Evolutionary conservation across 2,329 filamentous ascomycete genomes (phyloP).

Genomic region (Fusarium poae): DNA sequence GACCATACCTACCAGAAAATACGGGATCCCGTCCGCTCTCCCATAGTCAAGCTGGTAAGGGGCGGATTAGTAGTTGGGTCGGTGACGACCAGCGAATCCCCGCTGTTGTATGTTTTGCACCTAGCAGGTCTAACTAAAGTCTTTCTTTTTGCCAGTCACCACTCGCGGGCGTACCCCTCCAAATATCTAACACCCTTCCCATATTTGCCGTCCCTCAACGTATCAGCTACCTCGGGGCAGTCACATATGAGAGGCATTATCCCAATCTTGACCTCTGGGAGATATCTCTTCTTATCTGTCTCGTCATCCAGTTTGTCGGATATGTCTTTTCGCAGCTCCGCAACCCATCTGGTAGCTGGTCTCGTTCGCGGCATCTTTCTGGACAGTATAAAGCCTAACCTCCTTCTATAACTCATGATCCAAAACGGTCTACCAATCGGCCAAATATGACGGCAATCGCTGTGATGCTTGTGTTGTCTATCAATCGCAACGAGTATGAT

Average conservation of each 20-base stretch:
- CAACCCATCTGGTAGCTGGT: not conserved
- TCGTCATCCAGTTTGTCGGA: not conserved
- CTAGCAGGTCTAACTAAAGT: accelerated
- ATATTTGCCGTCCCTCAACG: not conserved
- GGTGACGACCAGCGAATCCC: not conserved
- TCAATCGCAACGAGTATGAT: not conserved
- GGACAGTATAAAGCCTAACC: too few relatives aligned
- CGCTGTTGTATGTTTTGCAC: not conserved
- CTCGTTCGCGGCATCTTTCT: not conserved
- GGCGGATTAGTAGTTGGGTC: not conserved
- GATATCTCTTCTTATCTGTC: not conserved
- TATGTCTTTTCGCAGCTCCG: not conserved
- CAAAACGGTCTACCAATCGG: not conserved
- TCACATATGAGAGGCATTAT: not conserved
- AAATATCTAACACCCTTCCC: not conserved
- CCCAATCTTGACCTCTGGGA: not conserved
- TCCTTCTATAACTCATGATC: too few relatives aligned
- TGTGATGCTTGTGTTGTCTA: too few relatives aligned
- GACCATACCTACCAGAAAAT: too few relatives aligned
- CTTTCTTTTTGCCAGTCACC: not conserved
- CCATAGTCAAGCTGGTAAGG: not conserved
- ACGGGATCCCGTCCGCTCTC: not conserved
- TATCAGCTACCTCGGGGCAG: not conserved
- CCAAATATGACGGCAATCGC: not conserved
- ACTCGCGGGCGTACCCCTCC: not conserved